Base-by-base conservation (phyloP, 208 protist genomes). In the Trypanosoma melophagium region DNA sequence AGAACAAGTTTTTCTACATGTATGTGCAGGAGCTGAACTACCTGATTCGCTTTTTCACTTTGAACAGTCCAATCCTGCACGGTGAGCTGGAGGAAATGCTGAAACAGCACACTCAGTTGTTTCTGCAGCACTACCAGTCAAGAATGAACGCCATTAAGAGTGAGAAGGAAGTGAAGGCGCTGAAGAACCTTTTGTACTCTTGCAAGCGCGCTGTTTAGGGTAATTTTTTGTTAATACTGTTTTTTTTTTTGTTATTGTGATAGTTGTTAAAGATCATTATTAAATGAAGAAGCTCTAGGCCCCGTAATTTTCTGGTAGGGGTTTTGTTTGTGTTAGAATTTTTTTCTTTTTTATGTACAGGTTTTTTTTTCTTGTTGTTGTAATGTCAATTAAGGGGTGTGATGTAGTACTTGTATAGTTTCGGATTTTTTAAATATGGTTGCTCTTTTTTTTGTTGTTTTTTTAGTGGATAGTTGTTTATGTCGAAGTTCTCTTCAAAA, bases 1-100 rank as follows among this genome's bases (percentile, higher is more conserved):
- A 84, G 60, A 94, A 94, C 77, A 92, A 91, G 81, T 94, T 92
- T 65, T 91, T 94, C 76, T 94, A 94, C 82, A 90, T 94, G 86
- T 86, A 94, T 71, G 71, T 90, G 54, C 80, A 87, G 51, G 71
- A 90, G 66, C 73, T 90, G 63, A 89, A 90, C 73, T 94, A 89
- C 62, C 69, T 94, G 69, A 86, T 91, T 40, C 83, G 89, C 54
- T 92, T 86, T 72, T 90, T 89, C 60, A 89, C 86, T 38, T 81
- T 94, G 53, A 90, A 91, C 70, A 80, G 81, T 69, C 83, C 81
- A 21, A 79, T 90, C 28, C 72, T 94, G 47, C 77, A 89, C 65
- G 80, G 72, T 25, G 89, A 94, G 66, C 76, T 90, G 44, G 84
- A 93, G 67, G 77, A 84, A 60, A 91, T 93, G 84, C 76, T 93